Evolutionary conservation across 2,329 filamentous ascomycete genomes (phyloP), one percentile per base, ranked within the genome.

Genomic region (Zymoseptoria pseudotritici): DNA sequence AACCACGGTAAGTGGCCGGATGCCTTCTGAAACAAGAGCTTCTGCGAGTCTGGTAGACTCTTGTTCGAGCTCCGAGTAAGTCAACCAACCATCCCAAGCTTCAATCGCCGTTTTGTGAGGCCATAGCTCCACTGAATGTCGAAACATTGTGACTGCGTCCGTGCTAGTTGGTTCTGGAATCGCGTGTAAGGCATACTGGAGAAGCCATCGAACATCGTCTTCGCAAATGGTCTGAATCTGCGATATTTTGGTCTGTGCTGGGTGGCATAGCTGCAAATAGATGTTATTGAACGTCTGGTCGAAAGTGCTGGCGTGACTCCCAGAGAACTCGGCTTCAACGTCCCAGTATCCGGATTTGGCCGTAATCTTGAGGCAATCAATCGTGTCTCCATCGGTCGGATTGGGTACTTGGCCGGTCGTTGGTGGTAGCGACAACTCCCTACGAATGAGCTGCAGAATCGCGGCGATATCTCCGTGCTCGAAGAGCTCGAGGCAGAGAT

Each of bases 1-100:
- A 0, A 76, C 71, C 13, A 54, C 49, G 19, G 42, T 11, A 21
- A 21, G 17, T n/a, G 46, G 46, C 46, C 46, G 46, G 46, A 52
- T 17, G 17, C 54, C 21, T 19, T 26, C n/a, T 19, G 8, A 22
- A n/a, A 57, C 29, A 7, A 60, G 9, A 10, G 36, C 2, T 8
- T 20, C n/a, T 13, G 58, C 29, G 10, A 60, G 46, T 2, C 50
- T 19, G 13, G 54, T 20, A 20, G 58, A 56, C n/a, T 21, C 19
- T 8, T 60, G 9, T 17, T 56, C 53, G 17, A 61, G 46, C 50
- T 61, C 46, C 19, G 17, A 22, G 26, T 61, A 61, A 26, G 53
- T 59, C 13, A 61, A 42, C 19, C 36, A 24, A 17, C 60, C 60
- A 46, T 61, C 57, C 60, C 60, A 61, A 20, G 56, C 59, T 22